Base-by-base conservation (phyloP, 441 rosid genomes). In the Bruguiera hainesii region DNA sequence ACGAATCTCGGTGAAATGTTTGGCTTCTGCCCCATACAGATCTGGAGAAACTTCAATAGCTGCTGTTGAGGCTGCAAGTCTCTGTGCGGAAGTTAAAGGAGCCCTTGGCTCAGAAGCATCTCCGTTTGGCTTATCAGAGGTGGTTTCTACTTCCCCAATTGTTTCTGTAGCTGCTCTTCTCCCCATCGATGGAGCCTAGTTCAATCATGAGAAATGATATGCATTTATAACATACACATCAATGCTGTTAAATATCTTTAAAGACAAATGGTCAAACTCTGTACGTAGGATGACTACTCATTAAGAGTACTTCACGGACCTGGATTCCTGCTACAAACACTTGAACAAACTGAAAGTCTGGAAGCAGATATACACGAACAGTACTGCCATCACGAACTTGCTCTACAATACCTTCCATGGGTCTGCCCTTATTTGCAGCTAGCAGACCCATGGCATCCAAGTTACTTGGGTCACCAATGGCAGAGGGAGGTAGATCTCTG, bases 371-470 rank as follows among this genome's bases (percentile, higher is more conserved):
- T 53, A 90, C 96, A 50, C 96, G 87, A 28, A 96, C 76, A 50
- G 95, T 89, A 66, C 98, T 96, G 60, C 99, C 99, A 85, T 96
- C 98, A 60, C 97, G 97, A 73, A 90, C 93, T 78, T 95, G 98
- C 90, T 95, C 98, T 49, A 95, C 99, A 76, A 92, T 79, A 70
- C 88, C 86, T 82, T 95, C 75, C 96, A 95, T 79, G 58, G 97
- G 87, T 63, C 80, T 83, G 63, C 99, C 99, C 80, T 92, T 95
- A 75, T 87, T 95, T 60, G 91, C 84, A 71, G 83, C 82, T 46
- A 95, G 80, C 71, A 92, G 82, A 81, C 86, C 91, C 93, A 85
- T 82, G 56, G 96, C 97, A 80, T 92, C 95, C 56, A 96, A 83
- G 73, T 85, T 88, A 67, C 89, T 79, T 66, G 97, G 75, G 79